Evolutionary conservation across 768 basidiomycete species (phyloP), one percentile per base, ranked within the genome.

Genomic region (Leucocoprinus leucothites): DNA sequence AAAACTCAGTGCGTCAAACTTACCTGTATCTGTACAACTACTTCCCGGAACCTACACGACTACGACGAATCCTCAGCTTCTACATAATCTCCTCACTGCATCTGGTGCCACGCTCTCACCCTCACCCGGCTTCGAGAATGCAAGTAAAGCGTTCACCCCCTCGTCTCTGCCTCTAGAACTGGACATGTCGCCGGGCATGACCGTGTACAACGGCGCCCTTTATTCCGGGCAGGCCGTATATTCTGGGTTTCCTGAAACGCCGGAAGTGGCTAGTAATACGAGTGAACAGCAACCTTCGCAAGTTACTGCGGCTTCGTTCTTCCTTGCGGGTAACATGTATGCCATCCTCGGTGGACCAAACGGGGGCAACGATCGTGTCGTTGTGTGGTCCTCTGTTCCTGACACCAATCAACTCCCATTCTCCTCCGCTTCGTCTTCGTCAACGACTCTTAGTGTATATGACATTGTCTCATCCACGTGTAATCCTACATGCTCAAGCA

Each of bases 371-470:
- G 72, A 74, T 35, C 85, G 86, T 22, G 65, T 91, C 14, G 76
- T 93, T 19, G 64, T 94, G 28, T 94, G 90, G 89, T 83, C 90
- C 57, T 82, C 87, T 9, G 71, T 94, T 43, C 85, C 91, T 9
- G 91, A 94, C 62, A 64, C 87, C 19, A 71, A 81, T 2, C 85
- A 92, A 65, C 75, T 92, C 13, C 86, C 89, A 0, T 36, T 48
- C 18, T 43, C 40, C 11, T 38, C 51, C 24, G 28, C 53, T 41
- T 55, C 53, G 14, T 53, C 45, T 2, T 64, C 76, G 1, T 71
- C 69, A 0, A 74, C 73, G 26, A 73, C 81, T 0, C 70, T 91
- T n/a, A 73, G 79, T 1, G 71, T 92, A n/a, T 67, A 86, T 40
- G 84, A 84, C 60, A 74, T 94, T 59, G 81, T 91, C 65, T 91